Evolutionary conservation across 805 yeast genomes (phyloP), one percentile per base, ranked within the genome.

Genomic region (Ogataea nitratoaversa): DNA sequence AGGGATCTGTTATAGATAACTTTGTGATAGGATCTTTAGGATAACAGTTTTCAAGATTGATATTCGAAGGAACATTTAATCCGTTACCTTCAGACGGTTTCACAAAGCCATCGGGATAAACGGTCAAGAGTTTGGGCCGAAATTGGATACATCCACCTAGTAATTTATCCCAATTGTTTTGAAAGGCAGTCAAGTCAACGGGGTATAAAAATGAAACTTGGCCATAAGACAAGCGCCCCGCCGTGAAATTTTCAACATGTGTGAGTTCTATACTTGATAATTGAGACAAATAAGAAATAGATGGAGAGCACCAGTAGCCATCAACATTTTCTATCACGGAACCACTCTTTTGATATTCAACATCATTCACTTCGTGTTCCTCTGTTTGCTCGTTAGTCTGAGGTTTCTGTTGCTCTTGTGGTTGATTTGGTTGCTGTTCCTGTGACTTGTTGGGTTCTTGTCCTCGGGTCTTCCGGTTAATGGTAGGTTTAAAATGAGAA

Each of bases 231-330:
- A 66, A 67, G 49, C 90, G 74, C 2, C 93, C 93, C 42, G 80
- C 71, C 5, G 80, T 73, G 51, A 84, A 84, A 50, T 79, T 74
- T 17, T 80, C 73, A 14, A 85, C 75, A 19, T 68, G 67, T 1
- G 76, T 48, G 17, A 84, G 67, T 34, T 78, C 75, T 28, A 72
- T 67, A 3, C 62, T 43, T 0, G 81, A 56, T 40, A 76, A 49
- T 7, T 56, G 47, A 0, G 70, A 47, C 2, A 85, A 63, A 23
- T 74, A 76, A 2, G 63, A 65, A 13, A 82, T 62, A 0, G 83
- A 62, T 1, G 93, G 95, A 0, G 82, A 70, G 45, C 86, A 78
- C 89, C 91, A 85, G 52, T 84, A 84, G 3, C 74, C 84, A 4
- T 48, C 50, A 14, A 24, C 37, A 8, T 24, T n/a, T 37, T 29